Base-by-base conservation (phyloP, 768 basidiomycete species). In the Leccinellum albellum region DNA sequence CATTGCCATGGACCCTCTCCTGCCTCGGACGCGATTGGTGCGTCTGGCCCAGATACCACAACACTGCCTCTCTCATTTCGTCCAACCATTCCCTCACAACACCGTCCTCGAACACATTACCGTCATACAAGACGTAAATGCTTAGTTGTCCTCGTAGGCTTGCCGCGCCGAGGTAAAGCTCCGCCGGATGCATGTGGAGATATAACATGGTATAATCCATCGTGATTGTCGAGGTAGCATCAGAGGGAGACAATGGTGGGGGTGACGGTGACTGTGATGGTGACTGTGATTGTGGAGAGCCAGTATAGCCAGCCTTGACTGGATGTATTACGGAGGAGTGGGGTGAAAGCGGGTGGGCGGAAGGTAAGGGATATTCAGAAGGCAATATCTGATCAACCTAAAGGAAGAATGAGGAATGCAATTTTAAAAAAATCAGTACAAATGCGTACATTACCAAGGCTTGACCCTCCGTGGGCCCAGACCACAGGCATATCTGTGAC, bases 71-170 rank as follows among this genome's bases (percentile, higher is more conserved):
- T 29, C 15, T 71, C 5, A 81, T 71, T 59, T 85, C 82, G 9
- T 70, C 63, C 48, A 84, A 55, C 79, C 81, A 83, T 64, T 82
- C 82, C 9, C 54, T 61, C 9, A 81, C 72, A 9, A 77, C 56
- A 1, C 55, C 68, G 4, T 73, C 69, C 2, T 78, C 72, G 46
- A 76, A 83, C 4, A 79, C 78, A 59, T 83, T 80, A 6, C 63
- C 68, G 50, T 85, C 83, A 63, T 71, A 79, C 59, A 53, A 75
- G 6, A 73, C 47, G 9, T 63, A 54, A 47, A 82, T 52, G 2
- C 56, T 54, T 31, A 85, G 54, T 29, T 68, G 66, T 33, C 74
- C 64, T 2, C 60, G 63, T 4, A 62, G 64, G 2, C 72, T 78
- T 2, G 67, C 54, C 13, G 80, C 76, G 4, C 79, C 77, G 1